Conservation (phyloP, 805 yeast species). For the Candida maltosa region DNA sequence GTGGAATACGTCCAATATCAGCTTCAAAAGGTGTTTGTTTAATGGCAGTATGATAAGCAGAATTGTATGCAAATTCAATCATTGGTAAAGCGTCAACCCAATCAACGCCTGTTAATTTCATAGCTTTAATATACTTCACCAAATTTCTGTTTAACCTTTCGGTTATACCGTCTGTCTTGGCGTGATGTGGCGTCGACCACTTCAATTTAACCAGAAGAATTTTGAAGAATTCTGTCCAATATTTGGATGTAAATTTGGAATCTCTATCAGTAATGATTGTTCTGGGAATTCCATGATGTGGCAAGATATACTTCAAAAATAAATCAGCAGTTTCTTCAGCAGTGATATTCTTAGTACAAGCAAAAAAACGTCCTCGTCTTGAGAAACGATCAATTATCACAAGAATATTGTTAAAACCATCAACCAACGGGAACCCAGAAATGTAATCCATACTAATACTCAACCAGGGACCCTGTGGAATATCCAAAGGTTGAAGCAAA, state of each 20-base stretch:
- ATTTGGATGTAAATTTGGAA: background rate
- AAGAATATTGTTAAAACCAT: conserved; percentile 9
- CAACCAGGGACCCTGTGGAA: conserved; percentile 4
- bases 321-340: too few species aligned
- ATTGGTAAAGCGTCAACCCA: conserved; percentile 1
- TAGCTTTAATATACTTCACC: conserved; percentile 1
- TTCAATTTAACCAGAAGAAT: background rate
- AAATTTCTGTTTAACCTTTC: background rate
- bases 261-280: background rate
- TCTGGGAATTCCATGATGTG: too few species aligned
- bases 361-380: conserved; percentile 13
- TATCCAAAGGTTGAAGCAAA: conserved; percentile 1
- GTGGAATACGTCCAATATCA: conserved; percentile 1
- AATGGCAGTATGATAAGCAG: background rate
- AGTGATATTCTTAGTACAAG: too few species aligned
- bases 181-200: background rate
- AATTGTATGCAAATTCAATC: conserved; percentile 5
- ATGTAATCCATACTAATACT: conserved; percentile 12
- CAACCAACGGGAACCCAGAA: conserved; percentile 7
- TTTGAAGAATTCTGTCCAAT: background rate
- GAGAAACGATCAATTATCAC: conserved; percentile 15
- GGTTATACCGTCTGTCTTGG: background rate
- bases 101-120: background rate
- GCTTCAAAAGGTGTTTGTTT: conserved; percentile 1
- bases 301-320: too few species aligned